Evolutionary conservation across 805 yeast genomes (phyloP).

Genomic region (Starmerella stellata): DNA sequence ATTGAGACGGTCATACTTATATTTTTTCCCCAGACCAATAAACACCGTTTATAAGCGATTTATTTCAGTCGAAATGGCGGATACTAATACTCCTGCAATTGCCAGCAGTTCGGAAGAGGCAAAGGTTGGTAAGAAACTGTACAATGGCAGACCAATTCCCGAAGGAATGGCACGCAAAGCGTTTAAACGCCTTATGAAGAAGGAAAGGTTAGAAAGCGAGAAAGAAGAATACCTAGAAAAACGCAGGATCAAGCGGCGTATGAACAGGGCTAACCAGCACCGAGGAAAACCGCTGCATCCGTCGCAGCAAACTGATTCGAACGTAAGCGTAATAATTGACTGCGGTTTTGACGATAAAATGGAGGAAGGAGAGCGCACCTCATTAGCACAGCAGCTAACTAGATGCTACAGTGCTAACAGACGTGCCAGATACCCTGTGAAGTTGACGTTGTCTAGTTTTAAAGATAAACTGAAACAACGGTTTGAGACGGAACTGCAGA

Average conservation of each 20-base stretch:
- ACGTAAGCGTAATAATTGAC: conserved; percentile 50
- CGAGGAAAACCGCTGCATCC: conserved; percentile 7
- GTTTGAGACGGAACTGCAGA: conserved; percentile 42
- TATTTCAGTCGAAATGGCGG: no score
- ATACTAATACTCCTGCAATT: no score
- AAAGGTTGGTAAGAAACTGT: not conserved
- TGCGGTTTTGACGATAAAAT: conserved; percentile 82
- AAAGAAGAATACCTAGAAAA: conserved; percentile 41
- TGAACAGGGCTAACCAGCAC: conserved; percentile 7
- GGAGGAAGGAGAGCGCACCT: conserved; percentile 52
- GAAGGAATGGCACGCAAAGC: conserved; percentile 76
- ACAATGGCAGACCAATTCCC: conserved; percentile 31
- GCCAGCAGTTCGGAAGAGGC: no score
- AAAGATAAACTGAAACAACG: conserved; percentile 46
- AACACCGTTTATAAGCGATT: no score
- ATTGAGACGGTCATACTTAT: no score
- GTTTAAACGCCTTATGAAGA: conserved; percentile 57
- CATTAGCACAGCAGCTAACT: conserved; percentile 63
- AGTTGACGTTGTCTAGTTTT: conserved; percentile 45
- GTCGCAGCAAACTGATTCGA: conserved; percentile 21
- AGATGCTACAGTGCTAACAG: conserved; percentile 67
- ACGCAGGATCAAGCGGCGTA: conserved; percentile 35
- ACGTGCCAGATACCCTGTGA: conserved; percentile 38
- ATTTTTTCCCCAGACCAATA: no score
- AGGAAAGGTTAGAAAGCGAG: conserved; percentile 40